These are phyloP conservation scores for Yamadazyma triangularis DNA, from an alignment of 1,139 yeast species.

Conservation along the genomic window DNA sequence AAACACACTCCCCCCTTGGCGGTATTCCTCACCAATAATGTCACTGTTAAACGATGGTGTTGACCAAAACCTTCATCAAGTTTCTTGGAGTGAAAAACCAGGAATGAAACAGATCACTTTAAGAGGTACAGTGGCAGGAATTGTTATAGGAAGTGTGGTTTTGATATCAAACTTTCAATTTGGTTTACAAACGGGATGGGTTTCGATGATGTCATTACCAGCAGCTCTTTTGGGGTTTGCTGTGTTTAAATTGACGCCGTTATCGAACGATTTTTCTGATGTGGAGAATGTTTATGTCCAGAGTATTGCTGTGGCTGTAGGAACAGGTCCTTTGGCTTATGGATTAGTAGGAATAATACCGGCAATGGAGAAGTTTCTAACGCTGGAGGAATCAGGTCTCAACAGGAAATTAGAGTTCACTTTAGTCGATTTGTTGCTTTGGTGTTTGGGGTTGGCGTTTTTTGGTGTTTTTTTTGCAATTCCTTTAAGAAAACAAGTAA, in stretches of 20 bases:
- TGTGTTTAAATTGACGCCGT: conserved; percentile 57
- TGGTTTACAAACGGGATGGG: conserved; percentile 98
- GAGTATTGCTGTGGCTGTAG: conserved; percentile 92
- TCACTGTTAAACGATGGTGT: too few relatives aligned
- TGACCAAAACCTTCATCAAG: too few relatives aligned
- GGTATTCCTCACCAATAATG: too few relatives aligned
- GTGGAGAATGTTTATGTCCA: conserved; percentile 92
- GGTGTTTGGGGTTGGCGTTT: conserved; percentile 85
- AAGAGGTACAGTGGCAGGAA: conserved; percentile 69
- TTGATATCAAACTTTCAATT: conserved; percentile 89
- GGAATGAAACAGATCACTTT: conserved; percentile 52
- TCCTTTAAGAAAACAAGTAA: conserved; percentile 79
- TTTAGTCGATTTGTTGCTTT: conserved; percentile 54
- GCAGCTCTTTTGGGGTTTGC: conserved; percentile 88
- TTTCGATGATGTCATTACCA: conserved; percentile 98
- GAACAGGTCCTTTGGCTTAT: conserved; percentile 94
- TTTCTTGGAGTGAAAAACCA: neutral
- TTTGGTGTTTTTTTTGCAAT: conserved; percentile 96
- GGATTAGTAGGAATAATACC: conserved; percentile 97
- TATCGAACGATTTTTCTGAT: conserved; percentile 58
- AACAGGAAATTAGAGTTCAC: conserved; percentile 36
- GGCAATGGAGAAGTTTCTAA: conserved; percentile 85
- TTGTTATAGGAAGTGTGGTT: conserved; percentile 75
- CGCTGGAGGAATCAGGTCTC: conserved; percentile 72
- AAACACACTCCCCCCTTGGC: too few relatives aligned